Conservation (phyloP, 108 stramenopile genomes). For the Nannochloropsis granulata region DNA sequence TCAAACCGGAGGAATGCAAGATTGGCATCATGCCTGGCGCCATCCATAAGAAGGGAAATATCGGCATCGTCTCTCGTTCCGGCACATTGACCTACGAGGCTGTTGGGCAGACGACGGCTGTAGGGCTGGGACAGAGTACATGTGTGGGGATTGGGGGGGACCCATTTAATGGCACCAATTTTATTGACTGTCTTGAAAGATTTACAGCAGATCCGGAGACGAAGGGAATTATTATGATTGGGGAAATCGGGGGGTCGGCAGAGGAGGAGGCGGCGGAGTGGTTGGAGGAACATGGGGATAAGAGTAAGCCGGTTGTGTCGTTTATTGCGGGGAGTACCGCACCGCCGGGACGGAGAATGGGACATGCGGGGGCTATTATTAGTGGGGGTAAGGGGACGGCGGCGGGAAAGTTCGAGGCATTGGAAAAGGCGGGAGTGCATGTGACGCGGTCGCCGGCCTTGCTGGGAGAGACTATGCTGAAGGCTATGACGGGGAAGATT, state of each 20-base stretch:
- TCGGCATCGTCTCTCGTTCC: conserved; percentile 86
- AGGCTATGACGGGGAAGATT: conserved; percentile 51
- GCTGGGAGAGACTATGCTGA: conserved; percentile 85
- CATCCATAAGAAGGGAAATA: conserved; percentile 88
- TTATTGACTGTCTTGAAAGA: conserved; percentile 90
- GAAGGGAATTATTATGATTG: conserved; percentile 90
- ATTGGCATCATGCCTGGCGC: conserved; percentile 99
- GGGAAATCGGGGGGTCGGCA: conserved; percentile 93
- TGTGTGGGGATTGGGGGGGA: conserved; percentile 97
- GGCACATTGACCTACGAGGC: conserved; percentile 98
- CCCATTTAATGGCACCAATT: conserved; percentile 97
- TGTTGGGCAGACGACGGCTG: conserved; percentile 85
- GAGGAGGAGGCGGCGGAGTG: conserved; percentile 98
- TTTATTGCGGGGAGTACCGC: conserved; percentile 99
- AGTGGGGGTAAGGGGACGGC: conserved; percentile 95
- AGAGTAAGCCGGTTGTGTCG: conserved; percentile 95
- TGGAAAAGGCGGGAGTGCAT: conserved; percentile 81
- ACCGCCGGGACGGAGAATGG: conserved; percentile 97
- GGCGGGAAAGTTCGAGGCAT: conserved; percentile 69
- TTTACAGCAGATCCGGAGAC: conserved; percentile 92
- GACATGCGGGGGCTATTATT: conserved; percentile 97
- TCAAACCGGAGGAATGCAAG: conserved; percentile 98
- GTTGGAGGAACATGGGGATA: conserved; percentile 75
- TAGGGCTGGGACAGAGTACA: conserved; percentile 89
- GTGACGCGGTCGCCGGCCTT: conserved; percentile 80